A percentile compares a stretch with the other conserved stretches of the same genome.
Evolutionary conservation across 768 basidiomycete species (phyloP).

Genomic region (Grammothele lineata): DNA sequence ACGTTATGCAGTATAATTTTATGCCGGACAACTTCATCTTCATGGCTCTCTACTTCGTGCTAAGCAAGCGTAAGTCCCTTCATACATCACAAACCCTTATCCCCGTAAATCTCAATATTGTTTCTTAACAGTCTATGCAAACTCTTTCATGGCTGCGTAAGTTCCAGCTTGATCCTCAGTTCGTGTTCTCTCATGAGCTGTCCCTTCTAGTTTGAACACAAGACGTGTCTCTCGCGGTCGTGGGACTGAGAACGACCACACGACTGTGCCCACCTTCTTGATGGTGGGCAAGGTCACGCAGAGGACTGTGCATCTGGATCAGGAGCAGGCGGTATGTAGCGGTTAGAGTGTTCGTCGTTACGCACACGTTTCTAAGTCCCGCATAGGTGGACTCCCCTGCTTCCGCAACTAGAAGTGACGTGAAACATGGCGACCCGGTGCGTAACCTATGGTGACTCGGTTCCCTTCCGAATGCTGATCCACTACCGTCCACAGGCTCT

Average conservation of each 20-base stretch:
- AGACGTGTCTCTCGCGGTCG: constrained; percentile 48
- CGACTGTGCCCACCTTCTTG: constrained; percentile 25
- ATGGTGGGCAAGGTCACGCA: constrained; percentile 25
- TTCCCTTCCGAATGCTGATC: too few species aligned
- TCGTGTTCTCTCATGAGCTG: background rate
- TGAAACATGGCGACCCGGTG: too few species aligned
- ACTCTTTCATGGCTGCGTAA: constrained; percentile 65
- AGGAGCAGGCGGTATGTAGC: constrained; percentile 10
- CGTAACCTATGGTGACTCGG: too few species aligned
- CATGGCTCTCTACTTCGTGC: constrained; percentile 55
- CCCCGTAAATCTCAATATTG: background rate
- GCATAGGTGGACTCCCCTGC: too few species aligned
- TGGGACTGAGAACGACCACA: constrained; percentile 44
- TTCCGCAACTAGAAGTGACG: too few species aligned
- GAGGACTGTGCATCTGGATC: constrained; percentile 11
- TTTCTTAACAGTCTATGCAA: constrained; percentile 50
- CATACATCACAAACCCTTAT: background rate
- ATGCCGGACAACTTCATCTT: constrained; percentile 56
- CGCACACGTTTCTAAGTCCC: too few species aligned
- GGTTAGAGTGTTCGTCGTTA: too few species aligned
- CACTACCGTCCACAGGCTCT: too few species aligned
- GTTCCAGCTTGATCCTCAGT: constrained; percentile 20
- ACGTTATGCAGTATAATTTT: constrained; percentile 44
- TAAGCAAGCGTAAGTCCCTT: constrained; percentile 56
- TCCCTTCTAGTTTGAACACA: constrained; percentile 50